Conservation (phyloP, 257 asterid genomes). For the Marsdenia floribunda region DNA sequence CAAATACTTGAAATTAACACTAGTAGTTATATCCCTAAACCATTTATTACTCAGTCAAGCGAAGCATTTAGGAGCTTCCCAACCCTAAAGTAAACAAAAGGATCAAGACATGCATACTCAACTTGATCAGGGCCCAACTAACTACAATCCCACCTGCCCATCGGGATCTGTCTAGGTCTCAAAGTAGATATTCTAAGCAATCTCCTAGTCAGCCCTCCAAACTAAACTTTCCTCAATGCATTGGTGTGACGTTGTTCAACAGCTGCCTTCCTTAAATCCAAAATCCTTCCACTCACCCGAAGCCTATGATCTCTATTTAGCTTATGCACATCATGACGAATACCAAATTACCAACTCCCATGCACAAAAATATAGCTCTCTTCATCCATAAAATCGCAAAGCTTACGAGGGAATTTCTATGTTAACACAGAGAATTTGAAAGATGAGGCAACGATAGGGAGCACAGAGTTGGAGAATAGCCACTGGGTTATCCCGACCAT, state of each 20-base stretch:
- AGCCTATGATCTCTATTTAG: too few species aligned
- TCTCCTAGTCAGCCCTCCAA: slow-evolving; percentile 21
- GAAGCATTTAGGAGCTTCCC: neutral
- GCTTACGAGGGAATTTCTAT: neutral
- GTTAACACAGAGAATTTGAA: slow-evolving; percentile 24
- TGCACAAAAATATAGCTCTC: too few species aligned
- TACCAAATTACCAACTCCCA: too few species aligned
- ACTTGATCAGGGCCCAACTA: neutral
- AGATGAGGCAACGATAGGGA: slow-evolving; percentile 32
- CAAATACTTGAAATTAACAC: neutral
- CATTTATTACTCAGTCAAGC: neutral
- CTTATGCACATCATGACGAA: too few species aligned
- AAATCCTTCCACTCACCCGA: too few species aligned
- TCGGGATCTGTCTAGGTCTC: too few species aligned
- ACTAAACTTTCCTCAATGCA: slow-evolving; percentile 21
- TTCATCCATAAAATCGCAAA: slow-evolving; percentile 17
- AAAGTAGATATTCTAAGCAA: slow-evolving; percentile 20
- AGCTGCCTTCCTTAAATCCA: too few species aligned
- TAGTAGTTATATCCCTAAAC: neutral
- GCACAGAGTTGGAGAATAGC: slow-evolving; percentile 38
- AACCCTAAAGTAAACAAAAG: neutral
- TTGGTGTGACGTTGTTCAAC: neutral
- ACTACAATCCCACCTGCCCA: too few species aligned
- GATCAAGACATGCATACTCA: slow-evolving; percentile 1
- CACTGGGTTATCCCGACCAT: too few species aligned